These are phyloP conservation scores for Sarcodon sp. DNA, from an alignment of 768 basidiomycete species.

Conservation along the genomic window DNA sequence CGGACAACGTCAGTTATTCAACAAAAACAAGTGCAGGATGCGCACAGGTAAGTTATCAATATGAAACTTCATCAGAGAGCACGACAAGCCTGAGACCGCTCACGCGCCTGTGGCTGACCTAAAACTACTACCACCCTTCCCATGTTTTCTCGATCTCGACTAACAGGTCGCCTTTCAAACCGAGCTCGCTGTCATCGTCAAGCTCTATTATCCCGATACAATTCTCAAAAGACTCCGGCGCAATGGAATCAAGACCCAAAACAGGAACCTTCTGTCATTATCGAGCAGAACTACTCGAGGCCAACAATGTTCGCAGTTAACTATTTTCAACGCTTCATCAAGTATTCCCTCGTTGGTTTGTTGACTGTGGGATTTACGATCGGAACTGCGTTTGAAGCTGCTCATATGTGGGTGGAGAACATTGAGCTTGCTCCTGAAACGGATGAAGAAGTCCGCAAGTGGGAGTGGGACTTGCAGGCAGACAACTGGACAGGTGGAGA, in stretches of 20 bases:
- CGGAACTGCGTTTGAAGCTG: conserved; percentile 35
- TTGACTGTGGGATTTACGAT: conserved; percentile 30
- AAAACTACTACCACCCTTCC: neutral
- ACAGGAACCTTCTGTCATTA: conserved; percentile 7
- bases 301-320: conserved; percentile 27
- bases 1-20: conserved; percentile 3
- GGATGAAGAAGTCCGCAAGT: conserved; percentile 40
- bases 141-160: too few relatives aligned
- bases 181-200: too few relatives aligned
- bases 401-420: conserved; percentile 55
- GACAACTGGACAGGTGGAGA: conserved; percentile 44
- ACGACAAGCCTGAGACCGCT: neutral
- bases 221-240: neutral
- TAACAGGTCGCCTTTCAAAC: too few relatives aligned
- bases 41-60: conserved; percentile 33
- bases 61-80: conserved; percentile 18
- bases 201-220: too few relatives aligned
- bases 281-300: conserved; percentile 20
- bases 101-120: too few relatives aligned
- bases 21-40: neutral
- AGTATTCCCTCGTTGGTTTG: conserved; percentile 33
- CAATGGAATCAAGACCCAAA: neutral
- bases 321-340: conserved; percentile 32
- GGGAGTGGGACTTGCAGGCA: conserved; percentile 57
- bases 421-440: conserved; percentile 31